Conservation (phyloP, 176 grass and related monocot species). For the Aegilops umbellulata region DNA sequence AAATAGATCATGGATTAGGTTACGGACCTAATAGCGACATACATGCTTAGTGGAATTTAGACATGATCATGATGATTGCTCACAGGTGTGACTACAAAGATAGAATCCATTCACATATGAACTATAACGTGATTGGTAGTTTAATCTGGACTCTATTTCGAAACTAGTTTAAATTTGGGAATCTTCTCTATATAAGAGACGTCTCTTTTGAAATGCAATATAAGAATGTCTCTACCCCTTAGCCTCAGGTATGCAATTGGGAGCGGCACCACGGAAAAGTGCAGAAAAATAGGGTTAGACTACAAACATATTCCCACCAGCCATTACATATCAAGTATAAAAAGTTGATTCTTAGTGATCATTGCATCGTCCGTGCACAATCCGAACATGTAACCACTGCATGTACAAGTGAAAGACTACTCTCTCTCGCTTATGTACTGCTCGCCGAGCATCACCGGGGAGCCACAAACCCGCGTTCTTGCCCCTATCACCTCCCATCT, state of each 20-base stretch:
- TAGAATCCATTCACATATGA: neutral
- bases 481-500: neutral
- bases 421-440: neutral
- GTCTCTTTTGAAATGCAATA: neutral
- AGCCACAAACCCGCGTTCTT: accelerated
- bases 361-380: neutral
- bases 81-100: neutral
- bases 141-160: no score
- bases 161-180: neutral
- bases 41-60: neutral
- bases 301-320: neutral
- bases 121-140: no score
- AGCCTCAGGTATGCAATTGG: neutral
- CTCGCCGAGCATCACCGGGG: no score
- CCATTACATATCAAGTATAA: neutral
- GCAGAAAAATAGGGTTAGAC: neutral
- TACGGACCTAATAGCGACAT: neutral
- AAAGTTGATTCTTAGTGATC: neutral
- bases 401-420: neutral
- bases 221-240: neutral
- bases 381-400: neutral
- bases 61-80: neutral
- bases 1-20: neutral
- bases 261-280: neutral
- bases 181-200: neutral